Conservation (phyloP, 768 basidiomycete species). For the Pseudohyphozyma bogoriensis region DNA sequence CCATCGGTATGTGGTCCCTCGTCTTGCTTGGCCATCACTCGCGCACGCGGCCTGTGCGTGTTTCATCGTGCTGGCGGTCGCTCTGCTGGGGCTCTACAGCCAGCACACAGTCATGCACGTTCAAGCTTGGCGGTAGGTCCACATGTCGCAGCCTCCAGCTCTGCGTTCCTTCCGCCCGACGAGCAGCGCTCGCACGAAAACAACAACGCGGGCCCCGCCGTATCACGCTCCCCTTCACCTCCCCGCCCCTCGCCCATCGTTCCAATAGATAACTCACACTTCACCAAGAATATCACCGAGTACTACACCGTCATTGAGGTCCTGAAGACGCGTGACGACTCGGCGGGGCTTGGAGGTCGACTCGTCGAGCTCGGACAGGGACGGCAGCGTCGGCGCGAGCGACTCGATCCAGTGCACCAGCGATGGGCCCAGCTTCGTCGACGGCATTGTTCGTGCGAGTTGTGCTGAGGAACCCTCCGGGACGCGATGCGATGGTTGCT, state of each 20-base stretch:
- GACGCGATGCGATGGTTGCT: no score
- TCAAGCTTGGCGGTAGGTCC: no score
- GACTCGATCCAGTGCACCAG: not conserved
- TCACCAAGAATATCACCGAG: slow-evolving; percentile 57
- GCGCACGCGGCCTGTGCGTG: not conserved
- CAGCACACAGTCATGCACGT: no score
- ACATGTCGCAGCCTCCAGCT: no score
- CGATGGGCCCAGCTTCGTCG: not conserved
- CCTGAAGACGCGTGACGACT: slow-evolving; percentile 41
- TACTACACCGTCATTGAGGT: slow-evolving; percentile 70
- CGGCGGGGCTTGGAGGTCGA: not conserved
- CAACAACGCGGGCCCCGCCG: not conserved
- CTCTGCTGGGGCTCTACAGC: no score
- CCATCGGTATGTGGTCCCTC: not conserved
- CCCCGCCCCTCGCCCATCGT: not conserved
- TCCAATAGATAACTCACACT: slow-evolving; percentile 6
- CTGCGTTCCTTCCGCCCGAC: no score
- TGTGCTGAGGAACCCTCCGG: no score
- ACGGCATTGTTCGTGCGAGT: not conserved
- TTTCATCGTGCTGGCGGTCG: not conserved
- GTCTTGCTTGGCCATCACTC: not conserved
- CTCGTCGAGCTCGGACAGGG: not conserved
- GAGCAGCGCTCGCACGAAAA: no score
- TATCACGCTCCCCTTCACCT: not conserved
- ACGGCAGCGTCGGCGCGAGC: not conserved